Evolutionary conservation across 1,284 basidiomycete genomes (phyloP).

Genomic region (Cryptococcus floricola): DNA sequence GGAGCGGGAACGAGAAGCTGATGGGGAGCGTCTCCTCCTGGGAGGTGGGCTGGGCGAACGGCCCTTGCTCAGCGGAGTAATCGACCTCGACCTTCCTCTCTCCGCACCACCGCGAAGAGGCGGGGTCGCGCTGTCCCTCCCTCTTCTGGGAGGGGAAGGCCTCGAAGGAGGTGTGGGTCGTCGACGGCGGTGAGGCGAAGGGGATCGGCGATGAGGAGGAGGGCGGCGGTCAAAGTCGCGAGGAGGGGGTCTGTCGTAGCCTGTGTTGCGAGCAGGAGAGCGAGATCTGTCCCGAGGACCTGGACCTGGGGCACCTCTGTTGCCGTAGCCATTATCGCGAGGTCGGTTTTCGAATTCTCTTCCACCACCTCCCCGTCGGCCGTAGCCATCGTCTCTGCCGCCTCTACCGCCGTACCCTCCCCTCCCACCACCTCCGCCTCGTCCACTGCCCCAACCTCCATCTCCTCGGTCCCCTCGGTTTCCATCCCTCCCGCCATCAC

Average conservation of each 20-base stretch:
- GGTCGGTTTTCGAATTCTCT: not conserved
- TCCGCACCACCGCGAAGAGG: not conserved
- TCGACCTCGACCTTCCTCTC: not conserved
- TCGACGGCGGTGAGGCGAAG: constrained; percentile 7
- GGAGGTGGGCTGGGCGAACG: not conserved
- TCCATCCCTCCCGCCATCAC: constrained; percentile 8
- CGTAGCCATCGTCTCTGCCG: not conserved
- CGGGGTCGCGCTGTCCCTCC: not conserved
- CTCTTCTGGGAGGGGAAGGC: not conserved
- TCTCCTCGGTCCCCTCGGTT: not conserved
- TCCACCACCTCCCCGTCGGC: not conserved
- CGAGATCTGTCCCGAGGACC: not conserved
- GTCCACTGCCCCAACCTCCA: not conserved
- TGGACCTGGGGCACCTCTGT: not conserved
- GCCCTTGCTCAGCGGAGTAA: not conserved
- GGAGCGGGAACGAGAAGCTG: not conserved
- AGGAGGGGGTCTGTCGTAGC: not conserved
- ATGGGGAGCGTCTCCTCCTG: not conserved
- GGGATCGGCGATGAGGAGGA: constrained; percentile 13
- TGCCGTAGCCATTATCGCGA: not conserved
- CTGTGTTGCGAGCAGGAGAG: constrained; percentile 2
- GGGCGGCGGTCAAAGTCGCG: constrained; percentile 4
- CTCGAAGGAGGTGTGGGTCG: not conserved
- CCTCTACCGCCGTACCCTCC: not conserved
- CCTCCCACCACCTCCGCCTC: constrained; percentile 1